Evolutionary conservation across 2,329 filamentous ascomycete genomes (phyloP), one percentile per base, ranked within the genome.

Genomic region (Kalmusia sp.): DNA sequence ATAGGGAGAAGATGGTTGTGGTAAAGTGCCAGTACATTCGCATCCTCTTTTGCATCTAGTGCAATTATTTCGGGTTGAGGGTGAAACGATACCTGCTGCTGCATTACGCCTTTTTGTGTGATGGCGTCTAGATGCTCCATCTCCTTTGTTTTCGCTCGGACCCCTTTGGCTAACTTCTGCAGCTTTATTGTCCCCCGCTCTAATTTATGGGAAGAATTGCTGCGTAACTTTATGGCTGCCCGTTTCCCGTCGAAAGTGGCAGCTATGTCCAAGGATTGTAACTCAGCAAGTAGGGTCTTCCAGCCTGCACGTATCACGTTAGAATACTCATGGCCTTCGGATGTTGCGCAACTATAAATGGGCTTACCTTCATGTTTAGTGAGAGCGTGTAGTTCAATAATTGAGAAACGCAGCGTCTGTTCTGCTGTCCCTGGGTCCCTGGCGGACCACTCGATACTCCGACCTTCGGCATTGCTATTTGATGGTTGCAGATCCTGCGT

Each of bases 11-110:
- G 24, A 14, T 22, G 31, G 15, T 45, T 12, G 17, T 44, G 47
- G 50, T 51, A 57, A 5, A 43, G n/a, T 4, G 12, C n/a, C 12
- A 57, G 8, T 3, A 39, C 4, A 15, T 54, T 39, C 8, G 34
- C 37, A 34, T 57, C 34, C 17, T 44, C 35, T 21, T 38, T 17
- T 3, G 46, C 31, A 19, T 56, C 54, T 12, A 56, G 31, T 2
- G 49, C 17, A 19, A 17, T 17, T 25, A 52, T 49, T 38, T 55
- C 38, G 17, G 48, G 49, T 14, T 55, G 53, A 5, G 30, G 37
- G 19, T 28, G 41, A 9, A 39, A 19, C 22, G 53, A 52, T 21
- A 44, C 44, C 22, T 49, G 22, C 19, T 55, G 53, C 12, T 43
- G 50, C 9, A 24, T 31, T 6, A 19, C 27, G n/a, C 4, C 17